These are phyloP conservation scores for Leccinum subspadiceum DNA, from an alignment of 1,284 basidiomycete species.

Conservation along the genomic window DNA sequence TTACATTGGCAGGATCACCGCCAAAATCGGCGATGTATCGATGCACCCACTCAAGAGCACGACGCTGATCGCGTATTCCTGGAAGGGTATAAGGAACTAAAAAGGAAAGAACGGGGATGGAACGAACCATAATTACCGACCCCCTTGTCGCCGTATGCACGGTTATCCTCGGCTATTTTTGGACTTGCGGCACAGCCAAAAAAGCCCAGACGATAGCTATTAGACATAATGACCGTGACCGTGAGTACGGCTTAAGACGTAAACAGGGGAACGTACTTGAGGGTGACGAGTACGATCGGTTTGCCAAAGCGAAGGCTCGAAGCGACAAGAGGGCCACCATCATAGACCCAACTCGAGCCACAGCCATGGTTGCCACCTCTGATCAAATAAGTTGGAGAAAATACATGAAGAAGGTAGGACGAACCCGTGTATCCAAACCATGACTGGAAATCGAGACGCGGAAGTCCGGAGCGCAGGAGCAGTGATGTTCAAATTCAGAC, in stretches of 20 bases:
- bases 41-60: slow-evolving; percentile 69
- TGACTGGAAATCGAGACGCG: slow-evolving; percentile 60
- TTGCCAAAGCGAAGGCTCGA: slow-evolving; percentile 59
- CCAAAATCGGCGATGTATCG: slow-evolving; percentile 67
- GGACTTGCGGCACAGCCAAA: slow-evolving; percentile 69
- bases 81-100: slow-evolving; percentile 4
- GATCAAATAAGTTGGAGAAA: slow-evolving; percentile 16
- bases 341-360: slow-evolving; percentile 73
- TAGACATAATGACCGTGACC: slow-evolving; percentile 4
- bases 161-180: slow-evolving; percentile 64
- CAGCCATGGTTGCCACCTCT: slow-evolving; percentile 70
- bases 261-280: slow-evolving; percentile 56
- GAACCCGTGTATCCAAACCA: slow-evolving; percentile 79
- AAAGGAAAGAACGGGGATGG: slow-evolving; percentile 4
- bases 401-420: slow-evolving; percentile 21
- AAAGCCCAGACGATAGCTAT: slow-evolving; percentile 71
- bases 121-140: slow-evolving; percentile 70
- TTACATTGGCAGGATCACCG: slow-evolving; percentile 68
- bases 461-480: slow-evolving; percentile 54
- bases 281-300: slow-evolving; percentile 68
- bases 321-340: slow-evolving; percentile 65
- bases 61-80: slow-evolving; percentile 71
- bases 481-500: slow-evolving; percentile 76
- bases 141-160: slow-evolving; percentile 59
- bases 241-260: slow-evolving; percentile 19